phyloP scores from a whole-genome alignment of 306 rosid genomes.

The Hylodesmum podocarpum region DNA sequence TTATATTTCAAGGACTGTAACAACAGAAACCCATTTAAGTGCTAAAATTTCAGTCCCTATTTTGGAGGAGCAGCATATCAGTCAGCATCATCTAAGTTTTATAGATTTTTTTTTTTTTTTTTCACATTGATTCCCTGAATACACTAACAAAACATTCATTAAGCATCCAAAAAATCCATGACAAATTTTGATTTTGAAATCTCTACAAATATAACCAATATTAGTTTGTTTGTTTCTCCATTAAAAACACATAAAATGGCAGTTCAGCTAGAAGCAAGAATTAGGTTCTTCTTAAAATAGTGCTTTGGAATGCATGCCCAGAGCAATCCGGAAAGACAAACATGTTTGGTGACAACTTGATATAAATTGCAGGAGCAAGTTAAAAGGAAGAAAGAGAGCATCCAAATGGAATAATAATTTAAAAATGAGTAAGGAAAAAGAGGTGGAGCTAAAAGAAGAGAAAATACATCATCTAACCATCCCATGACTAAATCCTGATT shows the following conservation, averaged over 20 bases:
- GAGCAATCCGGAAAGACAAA: too few relatives aligned
- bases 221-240: too few relatives aligned
- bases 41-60: neutral
- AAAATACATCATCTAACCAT: neutral
- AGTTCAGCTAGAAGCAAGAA: too few relatives aligned
- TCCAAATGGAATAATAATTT: neutral
- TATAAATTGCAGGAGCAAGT: neutral
- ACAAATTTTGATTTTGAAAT: neutral
- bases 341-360: neutral
- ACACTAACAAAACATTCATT: neutral
- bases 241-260: too few relatives aligned
- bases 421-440: neutral
- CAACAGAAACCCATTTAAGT: neutral
- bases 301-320: too few relatives aligned
- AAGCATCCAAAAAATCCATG: neutral
- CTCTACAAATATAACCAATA: neutral
- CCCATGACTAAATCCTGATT: neutral
- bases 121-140: neutral
- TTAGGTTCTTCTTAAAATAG: too few relatives aligned
- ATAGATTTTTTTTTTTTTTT: neutral
- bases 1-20: neutral
- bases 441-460: slow-evolving; percentile 1
- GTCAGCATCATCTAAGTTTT: neutral
- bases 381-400: neutral
- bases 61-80: neutral